Base-by-base conservation (phyloP, 2,329 filamentous ascomycete genomes). In the Cladosporium sp. region DNA sequence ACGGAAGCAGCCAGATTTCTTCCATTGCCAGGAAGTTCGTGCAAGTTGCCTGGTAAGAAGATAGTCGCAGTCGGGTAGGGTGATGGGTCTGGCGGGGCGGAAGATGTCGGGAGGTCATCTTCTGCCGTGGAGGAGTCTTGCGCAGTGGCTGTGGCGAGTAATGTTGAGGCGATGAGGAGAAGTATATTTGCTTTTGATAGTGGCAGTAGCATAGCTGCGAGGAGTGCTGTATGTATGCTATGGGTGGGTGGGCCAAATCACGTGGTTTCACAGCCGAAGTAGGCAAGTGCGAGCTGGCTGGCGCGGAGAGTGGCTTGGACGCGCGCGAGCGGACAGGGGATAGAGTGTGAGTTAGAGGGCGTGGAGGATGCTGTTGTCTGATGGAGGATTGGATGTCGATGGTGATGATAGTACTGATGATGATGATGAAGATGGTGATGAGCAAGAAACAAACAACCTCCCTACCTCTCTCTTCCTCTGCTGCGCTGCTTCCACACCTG, bases 11-110 rank as follows among this genome's bases (percentile, higher is more conserved):
- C 60, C 34, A 54, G 34, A 32, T 63, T 36, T 18, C 25, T 46
- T 11, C 18, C 60, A 46, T 26, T 25, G 11, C 49, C 49, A 1
- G 60, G 60, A 5, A 63, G 11, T 32, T 56, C 60, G 21, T 63
- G 60, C n/a, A 63, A 26, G 26, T 48, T 63, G 60, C 60, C 60
- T 8, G 23, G 69, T 65, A 51, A 28, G 67, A 28, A 71, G 53
- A 57, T 63, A 25, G 26, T 49, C 36, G 16, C 54, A 10, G 58
- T 46, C 54, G 64, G 34, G 60, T 58, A 71, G 36, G 46, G 70
- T 63, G 25, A 72, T 53, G 62, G 67, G 67, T 28, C 70, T 26
- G 46, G 70, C 46, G 36, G 61, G 54, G 30, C 64, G 66, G 14
- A 58, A 21, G 34, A 54, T 34, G 11, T 48, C 3, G 34, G 10